Base-by-base conservation (phyloP, 148 eudicot species). In the Drosera capensis region DNA sequence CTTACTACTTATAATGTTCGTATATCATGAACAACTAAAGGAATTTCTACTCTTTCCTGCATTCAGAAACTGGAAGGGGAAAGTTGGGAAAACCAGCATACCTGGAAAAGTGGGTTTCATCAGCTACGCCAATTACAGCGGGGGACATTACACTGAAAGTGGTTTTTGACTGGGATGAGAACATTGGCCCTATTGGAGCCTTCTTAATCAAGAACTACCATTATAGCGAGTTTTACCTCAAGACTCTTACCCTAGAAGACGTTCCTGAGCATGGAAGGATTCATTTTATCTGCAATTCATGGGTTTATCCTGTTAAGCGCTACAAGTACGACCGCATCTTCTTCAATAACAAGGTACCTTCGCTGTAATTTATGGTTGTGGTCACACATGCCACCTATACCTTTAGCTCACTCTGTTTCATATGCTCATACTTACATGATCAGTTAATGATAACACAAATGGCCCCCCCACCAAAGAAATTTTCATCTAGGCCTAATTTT, bases 261-360 rank as follows among this genome's bases (percentile, higher is more conserved):
- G 68, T 87, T 20, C 94, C 96, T 0, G 82, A 69, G 2, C 79
- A 67, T 25, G 90, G 78, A 1, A 45, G 43, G 0, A 26, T 79
- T 20, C 80, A 65, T 64, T 82, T 87, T 22, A 66, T 69, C 4
- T 87, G 96, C 61, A 71, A 82, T 56, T 87, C 96, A 1, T 87
- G 96, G 96, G 94, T 86, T 43, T 86, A 82, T 50, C 96, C 94
- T 1, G 45, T 71, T 22, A 68, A 63, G 30, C 77, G 77, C 1
- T 86, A 86, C 67, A 71, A 71, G 14, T 62, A 71, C 25, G 59
- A 79, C 20, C 94, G 96, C 0, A 41, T 86, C 57, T 87, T 82
- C 78, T 87, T 82, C 40, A 48, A 80, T 5, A 82, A 87, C 73
- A 74, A 79, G 96, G 96, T 87, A 73, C 17, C 7, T 53, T 28